A percentile compares a stretch with the other conserved stretches of the same genome.
Evolutionary conservation across 1,284 basidiomycete species (phyloP).

Genomic region (Austropuccinia psidii): DNA sequence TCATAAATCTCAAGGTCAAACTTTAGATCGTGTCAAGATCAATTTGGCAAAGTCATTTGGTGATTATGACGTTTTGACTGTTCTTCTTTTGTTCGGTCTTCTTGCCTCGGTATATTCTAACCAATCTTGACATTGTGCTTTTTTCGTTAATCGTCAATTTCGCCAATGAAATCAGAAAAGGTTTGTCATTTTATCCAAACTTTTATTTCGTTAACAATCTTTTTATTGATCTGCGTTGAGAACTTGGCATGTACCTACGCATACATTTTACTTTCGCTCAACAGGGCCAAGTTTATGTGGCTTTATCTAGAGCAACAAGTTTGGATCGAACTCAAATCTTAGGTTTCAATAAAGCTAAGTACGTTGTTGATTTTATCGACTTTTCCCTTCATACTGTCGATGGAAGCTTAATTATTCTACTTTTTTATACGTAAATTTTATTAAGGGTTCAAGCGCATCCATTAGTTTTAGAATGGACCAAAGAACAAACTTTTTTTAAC

Average conservation of each 20-base stretch:
- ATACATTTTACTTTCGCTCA: background rate
- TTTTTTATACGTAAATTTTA: background rate
- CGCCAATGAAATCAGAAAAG: background rate
- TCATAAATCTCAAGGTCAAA: constrained; percentile 62
- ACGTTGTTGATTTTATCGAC: constrained; percentile 43
- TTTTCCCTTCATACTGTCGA: background rate
- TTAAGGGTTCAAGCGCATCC: background rate
- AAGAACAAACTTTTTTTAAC: too few relatives aligned
- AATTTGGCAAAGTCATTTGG: constrained; percentile 58
- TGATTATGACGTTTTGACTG: constrained; percentile 57
- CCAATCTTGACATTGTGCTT: background rate
- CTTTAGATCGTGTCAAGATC: constrained; percentile 70
- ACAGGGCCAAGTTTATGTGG: constrained; percentile 84
- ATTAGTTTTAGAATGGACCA: background rate
- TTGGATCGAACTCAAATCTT: constrained; percentile 83
- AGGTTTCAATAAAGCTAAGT: constrained; percentile 73
- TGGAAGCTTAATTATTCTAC: background rate
- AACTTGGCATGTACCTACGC: background rate
- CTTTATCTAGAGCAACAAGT: constrained; percentile 85
- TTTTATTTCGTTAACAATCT: background rate
- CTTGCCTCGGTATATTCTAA: too few relatives aligned
- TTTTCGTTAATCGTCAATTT: background rate
- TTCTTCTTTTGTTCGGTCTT: background rate
- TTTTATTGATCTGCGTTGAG: background rate
- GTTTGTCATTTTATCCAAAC: background rate